Evolutionary conservation across 768 basidiomycete genomes (phyloP).

Genomic region (Serendipita indica): DNA sequence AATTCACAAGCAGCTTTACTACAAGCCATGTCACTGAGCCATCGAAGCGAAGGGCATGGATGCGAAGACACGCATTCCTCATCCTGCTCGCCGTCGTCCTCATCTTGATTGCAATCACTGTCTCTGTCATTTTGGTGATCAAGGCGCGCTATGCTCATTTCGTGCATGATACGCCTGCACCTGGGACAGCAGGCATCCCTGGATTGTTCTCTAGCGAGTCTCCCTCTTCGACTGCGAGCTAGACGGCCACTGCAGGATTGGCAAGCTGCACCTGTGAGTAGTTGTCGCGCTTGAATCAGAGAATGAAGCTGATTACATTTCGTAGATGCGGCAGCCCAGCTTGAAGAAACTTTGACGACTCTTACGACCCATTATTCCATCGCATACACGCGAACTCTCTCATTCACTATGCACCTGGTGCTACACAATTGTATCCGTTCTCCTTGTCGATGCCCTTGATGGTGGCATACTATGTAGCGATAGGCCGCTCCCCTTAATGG

Average conservation of each 20-base stretch:
- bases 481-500: too few species aligned
- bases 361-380: too few species aligned
- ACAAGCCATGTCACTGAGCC: background rate
- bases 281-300: background rate
- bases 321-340: too few species aligned
- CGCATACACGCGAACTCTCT: too few species aligned
- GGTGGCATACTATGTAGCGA: too few species aligned
- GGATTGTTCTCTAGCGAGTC: too few species aligned
- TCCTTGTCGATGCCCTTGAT: too few species aligned
- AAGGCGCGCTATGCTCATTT: background rate
- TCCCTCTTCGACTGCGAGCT: too few species aligned
- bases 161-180: background rate
- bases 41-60: background rate
- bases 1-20: slow-evolving; percentile 3
- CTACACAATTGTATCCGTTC: too few species aligned
- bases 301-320: too few species aligned
- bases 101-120: background rate
- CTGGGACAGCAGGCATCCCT: background rate
- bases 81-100: slow-evolving; percentile 1
- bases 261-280: background rate
- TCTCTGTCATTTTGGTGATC: background rate
- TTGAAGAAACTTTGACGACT: too few species aligned
- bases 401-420: too few species aligned
- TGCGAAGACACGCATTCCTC: slow-evolving; percentile 2
- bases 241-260: background rate